Percentiles rank a stretch among this genome's conserved stretches.
Evolutionary conservation across 2,329 filamentous ascomycete genomes (phyloP).

Genomic region (Epichloe aotearoae): DNA sequence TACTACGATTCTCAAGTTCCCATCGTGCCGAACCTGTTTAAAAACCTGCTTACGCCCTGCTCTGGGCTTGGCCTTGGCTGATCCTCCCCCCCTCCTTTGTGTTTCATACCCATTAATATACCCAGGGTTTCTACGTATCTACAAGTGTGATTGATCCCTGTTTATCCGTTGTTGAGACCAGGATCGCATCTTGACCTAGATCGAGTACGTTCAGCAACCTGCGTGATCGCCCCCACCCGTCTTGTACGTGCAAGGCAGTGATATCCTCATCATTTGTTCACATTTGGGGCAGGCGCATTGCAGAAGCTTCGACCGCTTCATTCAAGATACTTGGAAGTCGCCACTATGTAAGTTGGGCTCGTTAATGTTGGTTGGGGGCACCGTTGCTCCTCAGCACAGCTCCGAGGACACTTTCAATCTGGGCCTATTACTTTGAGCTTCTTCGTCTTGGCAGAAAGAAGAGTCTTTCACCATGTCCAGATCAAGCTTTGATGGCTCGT

Average conservation of each 20-base stretch:
- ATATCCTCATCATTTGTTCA: neutral
- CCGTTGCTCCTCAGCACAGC: neutral
- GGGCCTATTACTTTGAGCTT: neutral
- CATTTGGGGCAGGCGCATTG: neutral
- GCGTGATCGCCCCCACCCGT: neutral
- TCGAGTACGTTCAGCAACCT: neutral
- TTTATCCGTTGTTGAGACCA: neutral
- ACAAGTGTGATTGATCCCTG: neutral
- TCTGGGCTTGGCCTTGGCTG: neutral
- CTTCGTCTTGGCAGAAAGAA: neutral
- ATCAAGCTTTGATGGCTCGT: constrained; percentile 18
- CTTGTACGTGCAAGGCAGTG: neutral
- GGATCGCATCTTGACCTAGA: neutral
- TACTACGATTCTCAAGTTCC: neutral
- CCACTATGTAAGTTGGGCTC: constrained; percentile 5
- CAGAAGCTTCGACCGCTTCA: neutral
- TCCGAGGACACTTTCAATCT: neutral
- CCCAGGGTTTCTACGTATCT: neutral
- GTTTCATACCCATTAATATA: neutral
- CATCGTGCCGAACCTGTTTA: neutral
- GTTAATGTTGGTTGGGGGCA: neutral
- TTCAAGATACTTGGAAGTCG: constrained; percentile 3
- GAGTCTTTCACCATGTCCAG: constrained; percentile 16
- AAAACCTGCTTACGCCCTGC: constrained; percentile 2
- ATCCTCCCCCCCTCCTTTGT: neutral